Base-by-base conservation (phyloP, 2,329 filamentous ascomycete genomes). In the Xylaria sp. region DNA sequence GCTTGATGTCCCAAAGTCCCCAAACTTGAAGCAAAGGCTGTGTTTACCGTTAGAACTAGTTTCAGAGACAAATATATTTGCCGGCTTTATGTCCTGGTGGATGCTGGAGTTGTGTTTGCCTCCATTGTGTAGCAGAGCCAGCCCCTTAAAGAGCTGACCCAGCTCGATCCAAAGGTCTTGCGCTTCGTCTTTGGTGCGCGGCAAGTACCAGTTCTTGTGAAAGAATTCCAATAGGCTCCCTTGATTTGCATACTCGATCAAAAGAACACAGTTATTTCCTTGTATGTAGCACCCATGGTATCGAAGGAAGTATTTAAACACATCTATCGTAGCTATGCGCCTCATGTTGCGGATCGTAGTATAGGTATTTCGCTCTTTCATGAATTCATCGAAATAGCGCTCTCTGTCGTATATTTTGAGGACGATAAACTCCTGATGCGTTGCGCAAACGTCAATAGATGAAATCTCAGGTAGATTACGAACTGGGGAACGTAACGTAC, bases 201-300 rank as follows among this genome's bases (percentile, higher is more conserved):
- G 63, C 2, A 65, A 50, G 44, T 46, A 52, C 44, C 41, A 34
- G 23, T 60, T 59, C 15, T 6, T 44, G 4, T 15, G 3, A 56
- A 65, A 65, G 15, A 65, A 48, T 5, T 65, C 46, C 13, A 54
- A 23, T 15, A 65, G 23, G 18, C 34, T 65, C 52, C 55, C 63
- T 41, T 65, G 10, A n/a, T 48, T 54, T 10, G 63, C 34, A 46
- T 65, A 65, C 54, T 65, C 63, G 8, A 65, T 31, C 10, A 65
- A n/a, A 54, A 60, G 46, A 18, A 65, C 23, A 18, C 34, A 52
- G 23, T 46, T 54, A n/a, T 65, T 12, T 31, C 46, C 63, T 54
- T 65, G 63, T 34, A 65, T 23, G 37, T 60, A 65, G 7, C 55
- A 59, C 3, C 63, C 55, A n/a, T 65, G 37, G n/a, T 59, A 65